Percentiles rank a stretch among this genome's conserved stretches.
phyloP scores from a whole-genome alignment of 2,329 filamentous ascomycete genomes.

The Dactylonectria macrodidyma region DNA sequence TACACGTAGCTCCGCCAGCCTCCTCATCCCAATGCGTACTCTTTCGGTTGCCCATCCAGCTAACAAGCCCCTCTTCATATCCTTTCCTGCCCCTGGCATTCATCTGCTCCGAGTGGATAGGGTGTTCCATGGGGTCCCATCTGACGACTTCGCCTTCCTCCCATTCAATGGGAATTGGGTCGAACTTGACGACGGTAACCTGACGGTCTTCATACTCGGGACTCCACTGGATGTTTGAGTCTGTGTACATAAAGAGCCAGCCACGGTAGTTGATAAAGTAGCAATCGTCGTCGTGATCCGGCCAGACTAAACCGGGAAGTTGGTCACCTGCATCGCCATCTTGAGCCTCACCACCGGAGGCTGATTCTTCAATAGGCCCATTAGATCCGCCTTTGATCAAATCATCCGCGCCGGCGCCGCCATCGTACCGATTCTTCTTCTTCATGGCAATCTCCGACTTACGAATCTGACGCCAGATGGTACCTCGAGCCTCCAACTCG shows the following conservation, averaged over 20 bases:
- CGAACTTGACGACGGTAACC: neutral
- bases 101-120: neutral
- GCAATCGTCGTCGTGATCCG: neutral
- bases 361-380: neutral
- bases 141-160: neutral
- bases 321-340: neutral
- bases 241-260: neutral
- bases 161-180: neutral
- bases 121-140: neutral
- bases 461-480: conserved; percentile 22
- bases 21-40: neutral
- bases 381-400: neutral
- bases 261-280: neutral
- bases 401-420: neutral
- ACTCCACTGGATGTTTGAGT: neutral
- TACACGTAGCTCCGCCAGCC: neutral
- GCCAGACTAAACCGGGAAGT: neutral
- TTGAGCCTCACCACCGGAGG: neutral
- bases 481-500: conserved; percentile 24
- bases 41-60: neutral
- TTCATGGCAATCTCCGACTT: conserved; percentile 22
- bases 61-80: neutral
- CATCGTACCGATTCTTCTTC: neutral
- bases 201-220: neutral
- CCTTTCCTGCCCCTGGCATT: neutral